A percentile compares a stretch with the other conserved stretches of the same genome.
These are phyloP conservation scores for Amyloporia xantha DNA, from an alignment of 768 basidiomycete species.

Conservation along the genomic window DNA sequence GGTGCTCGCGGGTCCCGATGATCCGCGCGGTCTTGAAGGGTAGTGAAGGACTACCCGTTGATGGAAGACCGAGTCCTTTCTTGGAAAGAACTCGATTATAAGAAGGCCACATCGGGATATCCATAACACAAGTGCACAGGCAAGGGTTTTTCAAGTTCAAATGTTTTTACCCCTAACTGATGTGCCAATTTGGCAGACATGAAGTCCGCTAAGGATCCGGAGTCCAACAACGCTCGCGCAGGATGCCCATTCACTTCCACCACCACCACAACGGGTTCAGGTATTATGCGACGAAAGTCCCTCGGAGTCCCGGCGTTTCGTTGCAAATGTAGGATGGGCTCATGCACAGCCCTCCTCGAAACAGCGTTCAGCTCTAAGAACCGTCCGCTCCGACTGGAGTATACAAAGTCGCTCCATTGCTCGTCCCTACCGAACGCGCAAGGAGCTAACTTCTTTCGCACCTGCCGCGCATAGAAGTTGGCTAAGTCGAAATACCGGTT, in stretches of 20 bases:
- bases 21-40: too few species aligned
- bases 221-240: slow-evolving; percentile 29
- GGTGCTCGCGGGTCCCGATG: too few species aligned
- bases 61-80: too few species aligned
- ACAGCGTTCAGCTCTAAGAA: background rate
- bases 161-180: slow-evolving; percentile 26
- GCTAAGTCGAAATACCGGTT: background rate
- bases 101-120: too few species aligned
- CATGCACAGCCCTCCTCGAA: background rate
- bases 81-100: too few species aligned
- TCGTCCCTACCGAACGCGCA: background rate
- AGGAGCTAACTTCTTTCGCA: background rate
- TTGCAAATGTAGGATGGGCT: slow-evolving; percentile 1
- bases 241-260: slow-evolving; percentile 29
- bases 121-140: slow-evolving; percentile 33
- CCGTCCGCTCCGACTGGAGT: background rate
- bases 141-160: slow-evolving; percentile 26
- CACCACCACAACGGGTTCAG: slow-evolving; percentile 28
- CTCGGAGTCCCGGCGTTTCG: slow-evolving; percentile 8
- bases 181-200: slow-evolving; percentile 30
- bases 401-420: background rate
- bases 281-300: slow-evolving; percentile 16
- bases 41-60: too few species aligned
- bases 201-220: slow-evolving; percentile 36
- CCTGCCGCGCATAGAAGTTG: background rate